Evolutionary conservation across 495 filamentous ascomycete genomes (phyloP).

Genomic region (Bryoglossum gracile): DNA sequence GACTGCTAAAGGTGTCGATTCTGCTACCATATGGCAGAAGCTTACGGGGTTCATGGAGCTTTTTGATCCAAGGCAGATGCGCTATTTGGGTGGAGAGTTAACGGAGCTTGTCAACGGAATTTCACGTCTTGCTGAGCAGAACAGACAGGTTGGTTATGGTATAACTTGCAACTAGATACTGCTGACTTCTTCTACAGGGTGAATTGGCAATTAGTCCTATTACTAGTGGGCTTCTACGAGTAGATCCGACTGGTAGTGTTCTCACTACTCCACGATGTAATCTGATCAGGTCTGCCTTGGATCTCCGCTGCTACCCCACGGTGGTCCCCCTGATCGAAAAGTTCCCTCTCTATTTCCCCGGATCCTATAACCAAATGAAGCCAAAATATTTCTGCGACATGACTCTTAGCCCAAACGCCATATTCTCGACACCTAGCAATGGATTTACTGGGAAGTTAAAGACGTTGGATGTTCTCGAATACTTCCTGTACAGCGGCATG

Average conservation of each 20-base stretch:
- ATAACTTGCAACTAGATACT: background rate
- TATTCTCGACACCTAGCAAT: constrained; percentile 51
- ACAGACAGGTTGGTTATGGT: constrained; percentile 34
- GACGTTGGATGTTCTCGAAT: constrained; percentile 57
- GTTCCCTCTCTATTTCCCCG: constrained; percentile 59
- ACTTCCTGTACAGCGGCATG: constrained; percentile 72
- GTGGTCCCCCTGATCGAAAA: constrained; percentile 63
- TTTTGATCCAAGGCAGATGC: constrained; percentile 53
- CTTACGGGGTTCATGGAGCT: constrained; percentile 38
- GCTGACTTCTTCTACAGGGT: constrained; percentile 3
- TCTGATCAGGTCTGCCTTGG: constrained; percentile 54
- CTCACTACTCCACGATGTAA: constrained; percentile 62
- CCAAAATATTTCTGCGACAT: constrained; percentile 23
- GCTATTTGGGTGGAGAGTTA: constrained; percentile 51
- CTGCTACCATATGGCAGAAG: constrained; percentile 39
- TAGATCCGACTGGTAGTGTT: constrained; percentile 63
- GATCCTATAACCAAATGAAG: constrained; percentile 25
- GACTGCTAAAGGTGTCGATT: constrained; percentile 4
- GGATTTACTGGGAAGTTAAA: constrained; percentile 53
- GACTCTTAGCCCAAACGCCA: constrained; percentile 15
- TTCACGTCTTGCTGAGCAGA: constrained; percentile 32
- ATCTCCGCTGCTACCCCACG: constrained; percentile 41
- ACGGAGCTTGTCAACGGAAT: constrained; percentile 43
- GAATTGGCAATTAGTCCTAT: constrained; percentile 51
- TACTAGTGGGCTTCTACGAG: constrained; percentile 57